Percentiles rank a stretch among this genome's conserved stretches.
These are phyloP conservation scores for Chlamydomonas sphaeroides DNA, from an alignment of 139 green algal genomes.

Conservation along the genomic window DNA sequence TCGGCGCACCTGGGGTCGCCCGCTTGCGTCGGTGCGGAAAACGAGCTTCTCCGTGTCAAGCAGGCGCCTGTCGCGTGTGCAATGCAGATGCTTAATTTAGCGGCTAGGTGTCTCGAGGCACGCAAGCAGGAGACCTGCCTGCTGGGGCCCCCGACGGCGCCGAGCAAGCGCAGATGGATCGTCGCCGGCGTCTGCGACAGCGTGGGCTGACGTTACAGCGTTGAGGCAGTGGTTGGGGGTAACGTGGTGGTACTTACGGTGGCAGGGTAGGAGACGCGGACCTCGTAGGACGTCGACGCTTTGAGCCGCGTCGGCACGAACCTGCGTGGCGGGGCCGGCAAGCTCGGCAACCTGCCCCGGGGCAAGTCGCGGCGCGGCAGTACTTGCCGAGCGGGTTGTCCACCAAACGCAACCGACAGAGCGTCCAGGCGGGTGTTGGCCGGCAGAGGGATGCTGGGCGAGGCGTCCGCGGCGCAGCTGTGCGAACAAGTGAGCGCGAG, in stretches of 20 bases:
- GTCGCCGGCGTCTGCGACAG: not conserved
- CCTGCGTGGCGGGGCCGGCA: not conserved
- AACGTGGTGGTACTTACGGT: constrained; percentile 31
- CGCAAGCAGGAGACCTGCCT: not conserved
- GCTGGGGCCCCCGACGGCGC: not conserved
- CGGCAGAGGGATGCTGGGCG: no score
- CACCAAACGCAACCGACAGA: no score
- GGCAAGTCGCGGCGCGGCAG: no score
- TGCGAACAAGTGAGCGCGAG: no score
- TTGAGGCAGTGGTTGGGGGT: no score
- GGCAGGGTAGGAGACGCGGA: constrained; percentile 60
- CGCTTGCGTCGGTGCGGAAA: constrained; percentile 43
- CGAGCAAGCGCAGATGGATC: not conserved
- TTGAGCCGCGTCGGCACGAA: constrained; percentile 43
- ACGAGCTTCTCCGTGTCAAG: constrained; percentile 63
- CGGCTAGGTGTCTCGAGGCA: not conserved
- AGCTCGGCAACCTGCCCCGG: no score
- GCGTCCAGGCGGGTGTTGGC: no score
- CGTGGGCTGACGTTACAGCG: not conserved
- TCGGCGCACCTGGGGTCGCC: constrained; percentile 40
- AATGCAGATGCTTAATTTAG: not conserved
- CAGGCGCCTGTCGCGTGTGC: constrained; percentile 35
- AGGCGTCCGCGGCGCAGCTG: no score
- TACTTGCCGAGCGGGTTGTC: no score
- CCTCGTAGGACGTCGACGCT: constrained; percentile 52